Conservation (phyloP, 2,329 filamentous ascomycete genomes). For the Fusarium papillatum region DNA sequence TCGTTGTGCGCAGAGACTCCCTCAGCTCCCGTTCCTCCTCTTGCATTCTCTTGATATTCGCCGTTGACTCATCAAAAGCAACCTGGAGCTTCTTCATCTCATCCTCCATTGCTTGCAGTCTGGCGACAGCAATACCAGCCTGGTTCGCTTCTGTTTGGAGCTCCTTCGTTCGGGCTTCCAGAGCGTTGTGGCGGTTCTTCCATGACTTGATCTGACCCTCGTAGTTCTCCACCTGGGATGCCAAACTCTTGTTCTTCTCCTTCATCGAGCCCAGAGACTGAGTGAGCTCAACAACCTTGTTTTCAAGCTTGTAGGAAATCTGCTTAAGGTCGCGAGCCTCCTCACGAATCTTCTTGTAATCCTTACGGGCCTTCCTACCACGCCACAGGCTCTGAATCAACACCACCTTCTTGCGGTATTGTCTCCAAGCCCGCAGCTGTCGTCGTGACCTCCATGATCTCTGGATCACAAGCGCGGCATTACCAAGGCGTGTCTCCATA, state of each 20-base stretch:
- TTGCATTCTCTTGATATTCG: conserved; percentile 93
- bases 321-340: conserved; percentile 99
- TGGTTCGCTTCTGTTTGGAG: conserved; percentile 97
- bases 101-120: conserved; percentile 91
- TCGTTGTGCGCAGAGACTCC: conserved; percentile 85
- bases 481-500: conserved; percentile 92
- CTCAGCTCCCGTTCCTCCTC: conserved; percentile 91
- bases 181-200: conserved; percentile 90
- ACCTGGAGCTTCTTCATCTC: conserved; percentile 94
- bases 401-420: conserved; percentile 90
- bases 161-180: conserved; percentile 93
- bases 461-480: conserved; percentile 92
- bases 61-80: conserved; percentile 90
- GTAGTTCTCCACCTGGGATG: conserved; percentile 93
- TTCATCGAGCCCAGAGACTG: conserved; percentile 94
- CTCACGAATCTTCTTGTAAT: conserved; percentile 92
- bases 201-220: conserved; percentile 96
- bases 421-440: conserved; percentile 85
- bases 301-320: conserved; percentile 99
- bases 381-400: conserved; percentile 95
- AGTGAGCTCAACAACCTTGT: conserved; percentile 99
- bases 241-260: conserved; percentile 91
- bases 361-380: conserved; percentile 82
- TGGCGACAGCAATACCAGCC: conserved; percentile 93
- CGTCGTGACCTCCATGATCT: conserved; percentile 87